A percentile compares a stretch with the other conserved stretches of the same genome.
phyloP scores from a whole-genome alignment of 2,329 filamentous ascomycete genomes.

The Aspergillus spinulosporus region DNA sequence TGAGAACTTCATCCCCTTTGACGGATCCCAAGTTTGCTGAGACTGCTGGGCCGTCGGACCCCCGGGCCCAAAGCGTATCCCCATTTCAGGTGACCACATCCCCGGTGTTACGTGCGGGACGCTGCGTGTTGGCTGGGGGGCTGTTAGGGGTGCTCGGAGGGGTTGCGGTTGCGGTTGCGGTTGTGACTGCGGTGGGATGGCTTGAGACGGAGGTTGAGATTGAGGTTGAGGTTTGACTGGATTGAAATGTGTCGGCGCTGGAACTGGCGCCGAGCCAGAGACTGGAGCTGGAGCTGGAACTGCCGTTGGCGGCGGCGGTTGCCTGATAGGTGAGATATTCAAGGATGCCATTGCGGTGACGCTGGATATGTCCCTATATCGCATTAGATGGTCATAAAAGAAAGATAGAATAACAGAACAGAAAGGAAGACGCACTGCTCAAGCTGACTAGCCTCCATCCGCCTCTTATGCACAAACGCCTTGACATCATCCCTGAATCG shows the following conservation, averaged over 20 bases:
- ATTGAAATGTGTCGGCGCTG: neutral
- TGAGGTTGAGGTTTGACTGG: slow-evolving; percentile 30
- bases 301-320: slow-evolving; percentile 45
- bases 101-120: slow-evolving; percentile 48
- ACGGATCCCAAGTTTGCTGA: slow-evolving; percentile 60
- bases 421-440: slow-evolving; percentile 62
- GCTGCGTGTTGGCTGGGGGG: slow-evolving; percentile 51
- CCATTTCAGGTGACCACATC: slow-evolving; percentile 79
- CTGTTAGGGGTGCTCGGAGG: slow-evolving; percentile 43
- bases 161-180: slow-evolving; percentile 22
- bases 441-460: slow-evolving; percentile 75
- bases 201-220: slow-evolving; percentile 34
- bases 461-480: slow-evolving; percentile 75
- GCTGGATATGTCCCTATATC: slow-evolving; percentile 55
- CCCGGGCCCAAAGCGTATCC: slow-evolving; percentile 68
- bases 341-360: slow-evolving; percentile 57
- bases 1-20: slow-evolving; percentile 58
- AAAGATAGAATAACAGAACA: slow-evolving; percentile 5
- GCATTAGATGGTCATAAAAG: neutral
- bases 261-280: slow-evolving; percentile 12
- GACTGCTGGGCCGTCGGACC: slow-evolving; percentile 40
- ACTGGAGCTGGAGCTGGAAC: slow-evolving; percentile 35
- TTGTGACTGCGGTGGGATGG: slow-evolving; percentile 19
- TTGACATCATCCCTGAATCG: slow-evolving; percentile 79
- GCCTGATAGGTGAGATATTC: slow-evolving; percentile 46